Evolutionary conservation across 2,329 filamentous ascomycete genomes (phyloP).

Genomic region (Mycosphaerelloides madeirae): DNA sequence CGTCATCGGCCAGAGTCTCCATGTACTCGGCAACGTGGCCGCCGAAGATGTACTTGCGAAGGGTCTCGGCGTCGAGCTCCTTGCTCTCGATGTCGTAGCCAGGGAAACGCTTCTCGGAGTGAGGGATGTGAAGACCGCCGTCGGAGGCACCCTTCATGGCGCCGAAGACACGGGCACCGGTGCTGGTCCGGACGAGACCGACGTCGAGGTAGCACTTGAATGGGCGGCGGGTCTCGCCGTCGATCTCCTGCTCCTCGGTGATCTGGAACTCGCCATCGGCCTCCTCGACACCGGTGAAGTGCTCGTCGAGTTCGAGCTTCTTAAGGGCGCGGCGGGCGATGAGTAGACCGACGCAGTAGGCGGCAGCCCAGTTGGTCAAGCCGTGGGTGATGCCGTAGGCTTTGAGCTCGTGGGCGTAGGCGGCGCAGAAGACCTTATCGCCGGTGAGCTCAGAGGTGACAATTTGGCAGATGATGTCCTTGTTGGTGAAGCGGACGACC

Average conservation of each 20-base stretch:
- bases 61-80: constrained; percentile 94
- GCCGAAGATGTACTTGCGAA: constrained; percentile 99
- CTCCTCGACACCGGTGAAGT: constrained; percentile 95
- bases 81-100: constrained; percentile 95
- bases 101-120: constrained; percentile 99
- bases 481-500: constrained; percentile 78
- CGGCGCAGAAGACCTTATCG: constrained; percentile 91
- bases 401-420: constrained; percentile 96
- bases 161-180: constrained; percentile 97
- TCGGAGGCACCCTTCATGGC: constrained; percentile 98
- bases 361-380: constrained; percentile 98
- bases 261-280: constrained; percentile 91
- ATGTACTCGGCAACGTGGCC: constrained; percentile 99
- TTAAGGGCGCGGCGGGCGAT: constrained; percentile 93
- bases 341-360: constrained; percentile 94
- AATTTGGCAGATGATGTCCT: constrained; percentile 98
- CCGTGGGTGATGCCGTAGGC: constrained; percentile 97
- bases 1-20: constrained; percentile 98
- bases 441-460: constrained; percentile 92
- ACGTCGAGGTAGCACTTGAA: constrained; percentile 99
- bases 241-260: constrained; percentile 88
- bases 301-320: constrained; percentile 93
- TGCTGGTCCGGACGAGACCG: constrained; percentile 93
- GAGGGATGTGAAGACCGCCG: constrained; percentile 92
- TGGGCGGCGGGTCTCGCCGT: constrained; percentile 83